A percentile compares a stretch with the other conserved stretches of the same genome.
Conservation (phyloP, 176 grass and related monocot genomes). For the Oropetium thomaeum region DNA sequence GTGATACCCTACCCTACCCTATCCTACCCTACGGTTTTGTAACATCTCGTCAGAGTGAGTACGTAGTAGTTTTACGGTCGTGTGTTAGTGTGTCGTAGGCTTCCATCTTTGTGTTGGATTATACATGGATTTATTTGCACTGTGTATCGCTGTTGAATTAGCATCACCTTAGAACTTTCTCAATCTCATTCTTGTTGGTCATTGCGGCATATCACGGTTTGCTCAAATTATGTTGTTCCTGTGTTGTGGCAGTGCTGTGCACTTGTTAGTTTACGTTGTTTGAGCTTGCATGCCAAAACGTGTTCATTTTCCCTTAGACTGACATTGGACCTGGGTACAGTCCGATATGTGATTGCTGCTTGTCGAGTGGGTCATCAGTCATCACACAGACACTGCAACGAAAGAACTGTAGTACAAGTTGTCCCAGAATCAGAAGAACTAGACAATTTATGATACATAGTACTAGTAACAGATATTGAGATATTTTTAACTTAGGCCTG, state of each 20-base stretch:
- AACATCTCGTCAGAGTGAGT: constrained; percentile 27
- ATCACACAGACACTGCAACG: constrained; percentile 42
- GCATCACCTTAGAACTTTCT: constrained; percentile 10
- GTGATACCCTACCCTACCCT: constrained; percentile 13
- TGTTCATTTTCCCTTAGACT: neutral
- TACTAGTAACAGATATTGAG: neutral
- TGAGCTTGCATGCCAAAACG: neutral
- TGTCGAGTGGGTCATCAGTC: constrained; percentile 27
- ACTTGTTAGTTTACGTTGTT: neutral
- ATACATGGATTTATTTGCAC: neutral
- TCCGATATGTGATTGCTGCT: no score
- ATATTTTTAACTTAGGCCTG: no score
- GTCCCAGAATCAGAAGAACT: neutral
- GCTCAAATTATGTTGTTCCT: no score
- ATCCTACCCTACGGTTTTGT: constrained; percentile 22
- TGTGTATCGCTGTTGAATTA: constrained; percentile 19
- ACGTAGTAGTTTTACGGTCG: constrained; percentile 40
- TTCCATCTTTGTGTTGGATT: constrained; percentile 28
- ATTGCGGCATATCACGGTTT: no score
- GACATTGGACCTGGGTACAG: neutral
- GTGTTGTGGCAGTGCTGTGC: neutral
- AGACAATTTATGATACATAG: neutral
- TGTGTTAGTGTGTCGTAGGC: constrained; percentile 28
- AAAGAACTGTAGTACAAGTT: neutral
- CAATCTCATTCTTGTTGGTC: neutral